These are phyloP conservation scores for Ligustrum vulgare DNA, from an alignment of 257 asterid species.

Conservation along the genomic window DNA sequence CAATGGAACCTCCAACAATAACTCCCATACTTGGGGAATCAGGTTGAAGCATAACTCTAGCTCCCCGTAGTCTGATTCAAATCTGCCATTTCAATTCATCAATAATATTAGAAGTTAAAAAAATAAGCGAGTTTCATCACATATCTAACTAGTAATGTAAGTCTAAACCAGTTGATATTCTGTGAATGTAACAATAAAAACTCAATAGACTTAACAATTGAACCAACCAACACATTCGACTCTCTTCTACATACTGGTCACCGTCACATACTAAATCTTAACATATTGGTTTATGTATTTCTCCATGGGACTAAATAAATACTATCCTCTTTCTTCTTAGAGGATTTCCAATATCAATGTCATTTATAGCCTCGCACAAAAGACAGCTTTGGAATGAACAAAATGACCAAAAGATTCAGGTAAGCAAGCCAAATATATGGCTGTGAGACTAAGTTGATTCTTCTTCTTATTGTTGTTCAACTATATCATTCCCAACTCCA, in stretches of 20 bases:
- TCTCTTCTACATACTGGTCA: neutral
- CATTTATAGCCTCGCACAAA: neutral
- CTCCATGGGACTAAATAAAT: neutral
- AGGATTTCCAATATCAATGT: neutral
- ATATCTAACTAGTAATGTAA: too few species aligned
- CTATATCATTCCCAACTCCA: neutral
- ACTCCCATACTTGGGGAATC: slow-evolving; percentile 98
- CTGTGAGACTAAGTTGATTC: neutral
- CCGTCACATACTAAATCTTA: neutral
- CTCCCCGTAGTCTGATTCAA: slow-evolving; percentile 90
- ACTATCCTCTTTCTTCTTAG: neutral
- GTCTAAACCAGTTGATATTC: neutral
- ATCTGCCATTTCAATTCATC: slow-evolving; percentile 37
- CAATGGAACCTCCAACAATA: slow-evolving; percentile 89
- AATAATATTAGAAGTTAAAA: neutral
- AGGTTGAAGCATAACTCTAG: slow-evolving; percentile 95
- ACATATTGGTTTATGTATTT: neutral
- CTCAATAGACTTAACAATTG: too few species aligned
- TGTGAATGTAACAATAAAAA: too few species aligned
- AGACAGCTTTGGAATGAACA: neutral
- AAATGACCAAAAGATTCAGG: neutral
- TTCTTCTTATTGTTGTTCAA: neutral
- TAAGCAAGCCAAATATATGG: neutral
- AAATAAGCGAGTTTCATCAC: too few species aligned
- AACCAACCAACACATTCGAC: neutral